Evolutionary conservation across 2,329 filamentous ascomycete genomes (phyloP), one percentile per base, ranked within the genome.

Genomic region (Pseudodiploospora longispora): DNA sequence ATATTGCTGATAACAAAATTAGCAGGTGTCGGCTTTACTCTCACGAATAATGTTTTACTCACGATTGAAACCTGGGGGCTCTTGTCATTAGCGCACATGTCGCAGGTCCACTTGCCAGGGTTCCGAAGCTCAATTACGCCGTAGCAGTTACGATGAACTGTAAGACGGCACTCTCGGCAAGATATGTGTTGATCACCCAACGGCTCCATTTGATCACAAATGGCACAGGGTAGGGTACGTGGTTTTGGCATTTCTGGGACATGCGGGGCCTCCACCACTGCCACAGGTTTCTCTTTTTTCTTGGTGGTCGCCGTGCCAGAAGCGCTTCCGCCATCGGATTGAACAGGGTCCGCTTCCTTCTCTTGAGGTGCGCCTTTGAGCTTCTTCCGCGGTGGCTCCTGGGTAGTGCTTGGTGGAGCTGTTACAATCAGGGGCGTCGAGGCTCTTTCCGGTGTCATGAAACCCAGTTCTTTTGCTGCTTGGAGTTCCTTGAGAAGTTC

Each of bases 41-140:
- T 10, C 29, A n/a, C n/a, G 19, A 10, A 28, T 19, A 10, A 3
- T 6, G 30, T 32, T 10, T 29, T 47, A 72, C 81, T 74, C 73
- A 86, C 84, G 46, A 94, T 91, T n/a, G 93, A 96, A 37, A 95
- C 83, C 52, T 87, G 82, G 5, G 91, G 89, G 56, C 84, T 91
- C 61, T 89, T 88, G 60, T 98, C 93, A 59, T 98, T 98, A 33
- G 82, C 74, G 64, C 93, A 98, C 78, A 90, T 95, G 65, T 97
- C 93, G 63, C 93, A 98, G 35, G 84, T 79, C 93, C 93, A 98
- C 64, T 95, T 95, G 37, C 75, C 77, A 30, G 80, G 75, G 43
- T 74, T 75, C 36, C 86, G 79, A 45, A 83, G 80, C 38, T 83
- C 80, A 34, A 77, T 52, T 30, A 97, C 75, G n/a, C 93, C 93